These are phyloP conservation scores for Bacidia rubella DNA, from an alignment of 495 filamentous ascomycete genomes.

Conservation along the genomic window DNA sequence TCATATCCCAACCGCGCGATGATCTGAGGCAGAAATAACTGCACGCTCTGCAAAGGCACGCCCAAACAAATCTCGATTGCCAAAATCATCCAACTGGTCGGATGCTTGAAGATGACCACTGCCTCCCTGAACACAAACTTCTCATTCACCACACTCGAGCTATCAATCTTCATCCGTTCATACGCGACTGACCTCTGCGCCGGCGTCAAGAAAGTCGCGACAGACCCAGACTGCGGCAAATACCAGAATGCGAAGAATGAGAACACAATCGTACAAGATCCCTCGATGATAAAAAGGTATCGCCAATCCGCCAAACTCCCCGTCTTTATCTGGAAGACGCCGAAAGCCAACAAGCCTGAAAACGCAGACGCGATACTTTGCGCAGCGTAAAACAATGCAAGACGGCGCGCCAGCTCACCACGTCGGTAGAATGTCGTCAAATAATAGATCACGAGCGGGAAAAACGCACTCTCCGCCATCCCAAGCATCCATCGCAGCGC, in stretches of 20 bases:
- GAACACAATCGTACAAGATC: conserved; percentile 48
- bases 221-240: conserved; percentile 50
- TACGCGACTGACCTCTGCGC: conserved; percentile 59
- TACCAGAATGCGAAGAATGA: conserved; percentile 57
- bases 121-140: conserved; percentile 53
- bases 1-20: conserved; percentile 47
- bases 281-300: conserved; percentile 70
- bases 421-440: conserved; percentile 57
- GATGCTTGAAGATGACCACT: conserved; percentile 48
- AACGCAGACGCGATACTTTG: conserved; percentile 64
- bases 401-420: conserved; percentile 59
- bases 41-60: conserved; percentile 58
- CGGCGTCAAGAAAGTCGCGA: conserved; percentile 47
- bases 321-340: conserved; percentile 58
- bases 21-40: conserved; percentile 64
- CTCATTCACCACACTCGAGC: conserved; percentile 57
- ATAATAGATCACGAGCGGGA: conserved; percentile 53
- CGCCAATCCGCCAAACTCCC: conserved; percentile 45
- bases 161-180: conserved; percentile 62
- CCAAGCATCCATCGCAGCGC: conserved; percentile 52
- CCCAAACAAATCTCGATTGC: conserved; percentile 60
- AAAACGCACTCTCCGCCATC: conserved; percentile 62
- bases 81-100: conserved; percentile 45
- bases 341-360: conserved; percentile 59
- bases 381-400: conserved; percentile 69